phyloP scores from a whole-genome alignment of 2,329 filamentous ascomycete species.

The Penicillium brasilianum region DNA sequence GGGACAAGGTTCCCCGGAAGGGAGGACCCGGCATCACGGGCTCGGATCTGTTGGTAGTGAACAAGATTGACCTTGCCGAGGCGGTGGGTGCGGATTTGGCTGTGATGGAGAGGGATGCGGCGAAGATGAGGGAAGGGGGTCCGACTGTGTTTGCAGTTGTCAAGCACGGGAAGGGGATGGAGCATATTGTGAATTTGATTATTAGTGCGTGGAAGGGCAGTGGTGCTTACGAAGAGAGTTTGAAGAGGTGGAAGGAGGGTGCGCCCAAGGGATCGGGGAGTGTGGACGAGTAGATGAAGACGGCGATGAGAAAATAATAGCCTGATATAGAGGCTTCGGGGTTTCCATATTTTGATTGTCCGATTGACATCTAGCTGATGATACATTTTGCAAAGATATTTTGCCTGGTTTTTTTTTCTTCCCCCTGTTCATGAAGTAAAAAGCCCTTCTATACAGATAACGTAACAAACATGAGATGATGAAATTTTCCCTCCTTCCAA shows the following conservation, averaged over 20 bases:
- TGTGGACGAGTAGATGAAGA: constrained; percentile 34
- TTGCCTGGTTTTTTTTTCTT: too few species aligned
- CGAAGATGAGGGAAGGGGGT: constrained; percentile 93
- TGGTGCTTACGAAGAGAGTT: constrained; percentile 65
- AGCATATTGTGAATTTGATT: constrained; percentile 86
- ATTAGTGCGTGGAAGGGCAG: constrained; percentile 91
- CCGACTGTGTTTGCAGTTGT: constrained; percentile 96
- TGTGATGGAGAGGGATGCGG: constrained; percentile 93
- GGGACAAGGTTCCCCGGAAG: constrained; percentile 95
- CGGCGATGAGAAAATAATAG: not conserved
- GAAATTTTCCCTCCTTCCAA: constrained; percentile 23
- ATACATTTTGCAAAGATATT: constrained; percentile 17
- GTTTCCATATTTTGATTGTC: constrained; percentile 1
- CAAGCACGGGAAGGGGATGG: constrained; percentile 85
- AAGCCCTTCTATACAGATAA: constrained; percentile 22
- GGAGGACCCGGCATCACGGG: constrained; percentile 97
- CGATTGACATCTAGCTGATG: not conserved
- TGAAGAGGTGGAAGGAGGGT: constrained; percentile 52
- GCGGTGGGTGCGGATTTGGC: constrained; percentile 85
- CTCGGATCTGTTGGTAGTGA: constrained; percentile 89
- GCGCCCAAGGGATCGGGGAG: constrained; percentile 44
- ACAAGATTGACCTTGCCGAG: constrained; percentile 95
- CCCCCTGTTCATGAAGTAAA: constrained; percentile 16
- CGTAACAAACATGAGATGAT: constrained; percentile 11
- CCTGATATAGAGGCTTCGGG: not conserved